Evolutionary conservation across 352 stramenopile genomes (phyloP).

Genomic region (Phytophthora citrophthora): DNA sequence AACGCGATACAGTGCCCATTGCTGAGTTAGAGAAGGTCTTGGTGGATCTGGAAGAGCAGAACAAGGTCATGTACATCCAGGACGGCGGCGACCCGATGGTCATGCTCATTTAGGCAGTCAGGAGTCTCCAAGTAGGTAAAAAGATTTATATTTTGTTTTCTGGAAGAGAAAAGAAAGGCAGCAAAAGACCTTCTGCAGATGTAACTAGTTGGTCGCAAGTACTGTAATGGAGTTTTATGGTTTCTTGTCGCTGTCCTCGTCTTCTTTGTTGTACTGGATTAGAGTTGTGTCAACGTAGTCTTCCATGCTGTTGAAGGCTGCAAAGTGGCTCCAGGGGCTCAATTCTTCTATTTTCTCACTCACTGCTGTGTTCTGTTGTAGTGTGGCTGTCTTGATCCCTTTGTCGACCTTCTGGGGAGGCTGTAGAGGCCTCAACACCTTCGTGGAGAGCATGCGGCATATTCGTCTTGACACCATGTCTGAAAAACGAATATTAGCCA

Average conservation of each 20-base stretch:
- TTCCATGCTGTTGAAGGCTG: constrained; percentile 70
- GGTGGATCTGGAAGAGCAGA: constrained; percentile 81
- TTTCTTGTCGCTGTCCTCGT: constrained; percentile 4
- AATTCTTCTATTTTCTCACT: neutral
- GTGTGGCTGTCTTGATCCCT: neutral
- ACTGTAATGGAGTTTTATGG: constrained; percentile 11
- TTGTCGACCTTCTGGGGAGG: constrained; percentile 4
- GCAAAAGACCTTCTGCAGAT: constrained; percentile 30
- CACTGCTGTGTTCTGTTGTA: neutral
- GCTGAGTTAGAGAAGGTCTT: constrained; percentile 76
- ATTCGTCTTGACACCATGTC: constrained; percentile 17
- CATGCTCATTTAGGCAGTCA: constrained; percentile 80
- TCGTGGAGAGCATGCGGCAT: constrained; percentile 28
- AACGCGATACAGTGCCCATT: constrained; percentile 40
- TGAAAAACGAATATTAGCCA: constrained; percentile 16
- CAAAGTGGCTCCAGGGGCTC: constrained; percentile 63
- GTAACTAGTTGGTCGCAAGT: neutral
- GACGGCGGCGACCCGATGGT: constrained; percentile 82
- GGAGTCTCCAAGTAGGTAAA: constrained; percentile 5
- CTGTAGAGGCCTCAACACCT: constrained; percentile 15
- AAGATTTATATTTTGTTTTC: constrained; percentile 44
- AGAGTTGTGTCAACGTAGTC: constrained; percentile 75
- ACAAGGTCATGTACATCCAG: constrained; percentile 92
- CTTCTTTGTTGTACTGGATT: constrained; percentile 63
- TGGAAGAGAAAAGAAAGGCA: constrained; percentile 19